These are phyloP conservation scores for Hyaloperonospora arabidopsidis DNA, from an alignment of 352 stramenopile species.

Conservation along the genomic window DNA sequence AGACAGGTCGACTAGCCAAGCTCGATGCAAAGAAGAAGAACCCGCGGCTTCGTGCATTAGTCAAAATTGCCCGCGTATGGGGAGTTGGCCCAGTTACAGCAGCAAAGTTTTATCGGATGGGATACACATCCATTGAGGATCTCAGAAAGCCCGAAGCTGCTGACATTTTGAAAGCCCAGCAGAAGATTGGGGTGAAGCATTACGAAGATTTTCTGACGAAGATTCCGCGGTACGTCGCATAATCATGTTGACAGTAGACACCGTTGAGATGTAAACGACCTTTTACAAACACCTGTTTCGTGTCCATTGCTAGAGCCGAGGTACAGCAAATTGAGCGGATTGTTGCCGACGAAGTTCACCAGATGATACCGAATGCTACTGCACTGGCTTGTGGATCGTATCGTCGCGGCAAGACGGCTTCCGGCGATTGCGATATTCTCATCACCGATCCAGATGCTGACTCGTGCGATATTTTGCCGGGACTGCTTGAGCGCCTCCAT, in stretches of 20 bases:
- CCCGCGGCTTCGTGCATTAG: slow-evolving; percentile 41
- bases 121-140: slow-evolving; percentile 57
- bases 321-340: slow-evolving; percentile 65
- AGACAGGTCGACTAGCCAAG: slow-evolving; percentile 67
- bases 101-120: slow-evolving; percentile 64
- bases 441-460: slow-evolving; percentile 67
- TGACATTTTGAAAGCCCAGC: slow-evolving; percentile 42
- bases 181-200: slow-evolving; percentile 74
- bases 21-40: slow-evolving; percentile 77
- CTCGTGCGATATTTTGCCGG: slow-evolving; percentile 57
- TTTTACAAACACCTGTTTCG: not conserved
- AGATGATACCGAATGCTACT: slow-evolving; percentile 50
- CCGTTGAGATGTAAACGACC: too few relatives aligned
- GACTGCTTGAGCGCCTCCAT: slow-evolving; percentile 58
- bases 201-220: slow-evolving; percentile 76
- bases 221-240: slow-evolving; percentile 44
- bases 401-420: slow-evolving; percentile 59
- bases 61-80: slow-evolving; percentile 67
- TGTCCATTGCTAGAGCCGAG: slow-evolving; percentile 39
- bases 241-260: not conserved
- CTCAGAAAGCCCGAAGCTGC: slow-evolving; percentile 36
- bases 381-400: slow-evolving; percentile 72
- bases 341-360: slow-evolving; percentile 61
- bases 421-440: slow-evolving; percentile 73
- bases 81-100: slow-evolving; percentile 71